Base-by-base conservation (phyloP, 306 rosid species). In the Vachellia collinsii region DNA sequence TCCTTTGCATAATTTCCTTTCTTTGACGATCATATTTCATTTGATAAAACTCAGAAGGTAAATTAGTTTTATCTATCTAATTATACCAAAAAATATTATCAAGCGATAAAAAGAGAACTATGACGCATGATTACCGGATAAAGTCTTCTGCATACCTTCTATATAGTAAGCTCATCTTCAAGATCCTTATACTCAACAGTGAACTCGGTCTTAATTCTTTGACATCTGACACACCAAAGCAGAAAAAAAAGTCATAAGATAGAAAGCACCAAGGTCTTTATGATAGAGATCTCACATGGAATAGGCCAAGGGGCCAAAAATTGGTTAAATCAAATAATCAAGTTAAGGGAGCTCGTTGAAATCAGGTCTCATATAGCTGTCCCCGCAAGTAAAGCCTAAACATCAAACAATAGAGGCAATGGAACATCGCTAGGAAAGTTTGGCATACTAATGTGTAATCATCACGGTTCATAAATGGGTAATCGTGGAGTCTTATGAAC, bases 161-260 rank as follows among this genome's bases (percentile, higher is more conserved):
- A 94, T 84, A 83, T 89, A 69, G 87, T 84, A 82, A 91, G 97
- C 77, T 94, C 98, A 75, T 94, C 98, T 88, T 94, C 98, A 71
- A 94, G 98, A 83, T 91, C 86, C 82, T 91, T 92, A 63, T 94
- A 94, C 83, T 94, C 98, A 81, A 94, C 92, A 50, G 97, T 92
- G 82, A 94, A 94, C 37, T 92, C 98, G 0, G 93, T 90, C 91
- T 92, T 94, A 85, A 94, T 94, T 86, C 97, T 89, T 77, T 94
- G 98, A 80, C 98, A 94, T 97, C 97, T 94, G 93, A 75, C 82
- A 83, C 51, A 78, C 46, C 74, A 84, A 83, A 42, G 64, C 9
- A 74, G 48, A 41, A 38, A 77, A 38, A 77, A 4, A 77, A 39
- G 51, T 79, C 29, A 77, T 34, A 16, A 74, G 36, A 43, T 65